Evolutionary conservation across 306 rosid genomes (phyloP), one percentile per base, ranked within the genome.

Genomic region (Glycine latifolia): DNA sequence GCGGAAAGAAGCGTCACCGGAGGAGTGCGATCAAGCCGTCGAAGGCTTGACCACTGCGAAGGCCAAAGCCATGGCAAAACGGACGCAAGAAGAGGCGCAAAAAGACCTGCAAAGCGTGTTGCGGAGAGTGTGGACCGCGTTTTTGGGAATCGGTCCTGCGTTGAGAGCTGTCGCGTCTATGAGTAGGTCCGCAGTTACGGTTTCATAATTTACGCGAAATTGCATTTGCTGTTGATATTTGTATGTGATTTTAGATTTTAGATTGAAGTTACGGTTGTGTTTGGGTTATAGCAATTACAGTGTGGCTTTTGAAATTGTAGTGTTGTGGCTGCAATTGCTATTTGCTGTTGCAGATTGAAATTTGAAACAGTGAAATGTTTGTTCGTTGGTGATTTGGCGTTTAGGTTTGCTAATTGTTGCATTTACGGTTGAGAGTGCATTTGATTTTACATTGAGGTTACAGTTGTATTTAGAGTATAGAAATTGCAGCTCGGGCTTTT

Each of bases 11-110:
- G 95, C 97, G 20, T 93, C 99, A 66, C 95, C 99, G 0, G 97
- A 95, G 86, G 99, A 93, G 58, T 93, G 99, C 53, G 99, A 95
- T 88, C 90, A 93, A 71, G 99, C 99, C 4, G 97, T 95, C 11
- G 95, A 87, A 78, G 97, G 95, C 7, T 86, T 95, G 71, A 95
- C 90, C 68, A 83, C 87, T 3, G 98, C 88, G 4, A 95, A 95
- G 81, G 99, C 99, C 11, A 91, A 91, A 76, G 97, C 95, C 10
- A 95, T 86, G 90, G 97, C 98, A 7, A 92, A 92, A 71, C 90
- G 90, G 37, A 75, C 87, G 47, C 97, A 87, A 52, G 97, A 87
- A 52, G 97, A 88, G 10, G 71, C 94, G 62, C 87, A 77, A 5
- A 91, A 82, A 69, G 79, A 50, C 3, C 75, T 78, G 71, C 87